Percentiles rank a stretch among this genome's conserved stretches.
Evolutionary conservation across 352 stramenopile species (phyloP).

Genomic region (Phytophthora kernoviae): DNA sequence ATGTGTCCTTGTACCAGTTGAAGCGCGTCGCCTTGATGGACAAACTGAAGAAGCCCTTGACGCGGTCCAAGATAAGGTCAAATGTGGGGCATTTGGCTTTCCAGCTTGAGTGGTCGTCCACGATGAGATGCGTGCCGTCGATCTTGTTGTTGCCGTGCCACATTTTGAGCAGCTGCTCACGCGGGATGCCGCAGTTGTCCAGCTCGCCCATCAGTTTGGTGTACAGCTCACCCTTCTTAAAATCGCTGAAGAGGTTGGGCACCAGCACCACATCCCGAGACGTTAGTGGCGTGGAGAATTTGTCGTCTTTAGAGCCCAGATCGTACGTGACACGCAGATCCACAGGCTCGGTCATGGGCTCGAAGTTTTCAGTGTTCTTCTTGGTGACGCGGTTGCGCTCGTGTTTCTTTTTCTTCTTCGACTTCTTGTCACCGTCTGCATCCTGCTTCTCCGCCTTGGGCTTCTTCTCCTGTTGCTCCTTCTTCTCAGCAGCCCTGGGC

Average conservation of each 20-base stretch:
- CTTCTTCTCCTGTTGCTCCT: conserved; percentile 8
- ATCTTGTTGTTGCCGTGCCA: conserved; percentile 90
- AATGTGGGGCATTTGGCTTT: conserved; percentile 80
- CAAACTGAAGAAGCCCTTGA: conserved; percentile 91
- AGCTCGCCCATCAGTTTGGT: conserved; percentile 67
- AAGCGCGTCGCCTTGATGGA: conserved; percentile 92
- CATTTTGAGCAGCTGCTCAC: conserved; percentile 76
- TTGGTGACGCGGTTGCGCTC: conserved; percentile 43
- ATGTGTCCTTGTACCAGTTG: conserved; percentile 95
- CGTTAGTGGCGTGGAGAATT: conserved; percentile 63
- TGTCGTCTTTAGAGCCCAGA: conserved; percentile 53
- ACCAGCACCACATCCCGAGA: conserved; percentile 69
- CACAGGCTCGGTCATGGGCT: conserved; percentile 69
- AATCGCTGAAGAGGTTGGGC: conserved; percentile 80
- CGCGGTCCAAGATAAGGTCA: conserved; percentile 74
- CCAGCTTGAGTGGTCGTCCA: conserved; percentile 88
- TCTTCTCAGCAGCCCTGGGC: conserved; percentile 1
- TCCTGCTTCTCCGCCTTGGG: conserved; percentile 7
- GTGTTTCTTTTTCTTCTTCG: conserved; percentile 51
- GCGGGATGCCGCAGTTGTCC: conserved; percentile 66
- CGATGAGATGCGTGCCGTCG: conserved; percentile 93
- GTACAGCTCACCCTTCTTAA: conserved; percentile 75
- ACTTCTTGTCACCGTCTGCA: conserved; percentile 23
- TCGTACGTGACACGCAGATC: conserved; percentile 79
- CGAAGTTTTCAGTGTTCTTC: conserved; percentile 84